Evolutionary conservation across 345 rosid genomes (phyloP).

Genomic region (Aquilaria malaccensis): DNA sequence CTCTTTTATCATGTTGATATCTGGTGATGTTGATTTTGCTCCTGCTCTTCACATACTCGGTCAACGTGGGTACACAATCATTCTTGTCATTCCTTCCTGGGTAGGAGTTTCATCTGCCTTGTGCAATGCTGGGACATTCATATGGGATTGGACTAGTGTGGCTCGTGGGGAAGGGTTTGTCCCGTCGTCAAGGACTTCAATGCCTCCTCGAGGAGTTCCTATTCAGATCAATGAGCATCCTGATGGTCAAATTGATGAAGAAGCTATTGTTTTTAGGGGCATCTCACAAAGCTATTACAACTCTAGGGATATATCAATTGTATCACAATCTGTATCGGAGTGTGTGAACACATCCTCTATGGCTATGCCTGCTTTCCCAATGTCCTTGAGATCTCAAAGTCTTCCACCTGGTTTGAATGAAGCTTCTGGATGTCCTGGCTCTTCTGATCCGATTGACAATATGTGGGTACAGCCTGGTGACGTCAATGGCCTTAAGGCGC

Average conservation of each 20-base stretch:
- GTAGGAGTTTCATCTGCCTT: conserved; percentile 83
- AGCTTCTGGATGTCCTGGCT: conserved; percentile 25
- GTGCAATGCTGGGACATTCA: conserved; percentile 80
- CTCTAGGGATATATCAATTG: conserved; percentile 46
- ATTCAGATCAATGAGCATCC: conserved; percentile 30
- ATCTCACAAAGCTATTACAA: conserved; percentile 45
- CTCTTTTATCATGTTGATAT: conserved; percentile 77
- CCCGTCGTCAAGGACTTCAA: conserved; percentile 32
- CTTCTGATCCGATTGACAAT: conserved; percentile 51
- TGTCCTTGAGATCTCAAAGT: conserved; percentile 42
- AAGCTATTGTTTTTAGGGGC: conserved; percentile 65
- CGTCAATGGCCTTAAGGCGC: conserved; percentile 67
- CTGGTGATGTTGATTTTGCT: conserved; percentile 96
- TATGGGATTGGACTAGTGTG: conserved; percentile 98
- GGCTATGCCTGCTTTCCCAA: conserved; percentile 30
- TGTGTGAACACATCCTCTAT: conserved; percentile 30
- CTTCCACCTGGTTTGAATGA: conserved; percentile 53
- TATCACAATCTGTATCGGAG: conserved; percentile 51
- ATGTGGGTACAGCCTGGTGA: conserved; percentile 97
- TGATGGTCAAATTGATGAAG: conserved; percentile 61
- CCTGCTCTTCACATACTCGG: conserved; percentile 96
- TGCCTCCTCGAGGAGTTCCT: conserved; percentile 34
- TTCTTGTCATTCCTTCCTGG: conserved; percentile 86
- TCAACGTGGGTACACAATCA: conserved; percentile 80
- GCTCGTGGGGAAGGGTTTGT: conserved; percentile 95